Conservation (phyloP, 2,329 filamentous ascomycete species). For the Cylindrodendrum hubeiense region DNA sequence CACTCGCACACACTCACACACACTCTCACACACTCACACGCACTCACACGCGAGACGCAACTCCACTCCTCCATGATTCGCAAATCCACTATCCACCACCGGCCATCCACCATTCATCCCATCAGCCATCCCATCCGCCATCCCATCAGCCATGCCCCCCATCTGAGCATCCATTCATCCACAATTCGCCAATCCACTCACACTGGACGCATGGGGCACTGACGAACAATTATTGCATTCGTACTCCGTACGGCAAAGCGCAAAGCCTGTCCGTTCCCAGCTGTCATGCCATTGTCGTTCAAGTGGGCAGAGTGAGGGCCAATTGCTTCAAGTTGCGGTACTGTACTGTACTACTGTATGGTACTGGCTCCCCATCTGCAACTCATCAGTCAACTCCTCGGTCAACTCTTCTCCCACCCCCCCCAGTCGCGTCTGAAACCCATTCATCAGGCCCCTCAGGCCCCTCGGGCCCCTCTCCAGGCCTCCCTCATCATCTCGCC, state of each 20-base stretch:
- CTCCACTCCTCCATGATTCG: neutral
- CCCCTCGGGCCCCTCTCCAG: neutral
- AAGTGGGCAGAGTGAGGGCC: too few species aligned
- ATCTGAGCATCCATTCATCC: neutral
- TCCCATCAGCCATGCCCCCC: neutral
- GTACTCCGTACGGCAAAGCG: too few species aligned
- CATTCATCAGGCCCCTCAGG: slow-evolving; percentile 1
- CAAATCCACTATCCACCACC: neutral
- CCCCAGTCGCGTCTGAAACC: slow-evolving; percentile 27
- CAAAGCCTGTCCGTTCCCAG: neutral
- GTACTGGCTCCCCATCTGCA: neutral
- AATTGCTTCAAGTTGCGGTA: too few species aligned
- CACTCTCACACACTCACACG: neutral
- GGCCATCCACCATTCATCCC: neutral
- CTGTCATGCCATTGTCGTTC: neutral
- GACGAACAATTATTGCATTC: neutral
- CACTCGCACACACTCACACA: neutral
- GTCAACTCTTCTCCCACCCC: neutral
- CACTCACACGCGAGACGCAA: neutral
- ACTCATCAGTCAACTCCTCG: neutral
- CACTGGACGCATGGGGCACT: too few species aligned
- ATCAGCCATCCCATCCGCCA: neutral
- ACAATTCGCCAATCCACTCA: too few species aligned
- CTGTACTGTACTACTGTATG: too few species aligned
- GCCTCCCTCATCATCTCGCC: neutral